These are phyloP conservation scores for Hypoxylon perforatum DNA, from an alignment of 495 filamentous ascomycete genomes.

Conservation along the genomic window DNA sequence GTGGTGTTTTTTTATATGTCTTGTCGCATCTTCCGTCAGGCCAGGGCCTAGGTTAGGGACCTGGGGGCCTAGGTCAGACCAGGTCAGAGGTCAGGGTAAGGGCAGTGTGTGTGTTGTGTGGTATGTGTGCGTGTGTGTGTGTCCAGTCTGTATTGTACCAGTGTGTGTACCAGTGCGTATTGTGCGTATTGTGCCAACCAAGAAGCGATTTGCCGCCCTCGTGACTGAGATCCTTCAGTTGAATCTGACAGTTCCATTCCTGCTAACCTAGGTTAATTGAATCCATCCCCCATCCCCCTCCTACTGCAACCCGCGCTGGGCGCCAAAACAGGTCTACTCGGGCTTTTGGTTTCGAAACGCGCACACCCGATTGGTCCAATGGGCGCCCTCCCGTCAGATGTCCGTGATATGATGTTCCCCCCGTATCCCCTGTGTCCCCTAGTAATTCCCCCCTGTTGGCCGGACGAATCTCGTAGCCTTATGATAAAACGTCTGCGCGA, in stretches of 20 bases:
- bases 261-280: conserved; percentile 12
- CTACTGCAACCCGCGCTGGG: conserved; percentile 40
- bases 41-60: conserved; percentile 9
- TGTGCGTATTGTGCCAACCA: too few relatives aligned
- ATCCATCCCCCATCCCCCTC: conserved; percentile 30
- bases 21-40: conserved; percentile 33
- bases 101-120: conserved; percentile 18
- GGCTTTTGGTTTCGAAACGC: conserved; percentile 43
- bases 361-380: conserved; percentile 36
- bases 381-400: conserved; percentile 33
- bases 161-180: too few relatives aligned
- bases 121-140: too few relatives aligned
- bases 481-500: conserved; percentile 17
- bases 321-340: conserved; percentile 37
- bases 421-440: too few relatives aligned
- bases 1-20: conserved; percentile 22
- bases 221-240: conserved; percentile 40
- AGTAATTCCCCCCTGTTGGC: conserved; percentile 23
- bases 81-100: conserved; percentile 13
- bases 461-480: conserved; percentile 32
- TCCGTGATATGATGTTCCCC: conserved; percentile 42
- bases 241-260: conserved; percentile 36
- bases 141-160: too few relatives aligned
- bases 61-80: not conserved
- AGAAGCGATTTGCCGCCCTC: conserved; percentile 35